A percentile compares a stretch with the other conserved stretches of the same genome.
These are phyloP conservation scores for Aquilaria malaccensis DNA, from an alignment of 345 rosid species.

Conservation along the genomic window DNA sequence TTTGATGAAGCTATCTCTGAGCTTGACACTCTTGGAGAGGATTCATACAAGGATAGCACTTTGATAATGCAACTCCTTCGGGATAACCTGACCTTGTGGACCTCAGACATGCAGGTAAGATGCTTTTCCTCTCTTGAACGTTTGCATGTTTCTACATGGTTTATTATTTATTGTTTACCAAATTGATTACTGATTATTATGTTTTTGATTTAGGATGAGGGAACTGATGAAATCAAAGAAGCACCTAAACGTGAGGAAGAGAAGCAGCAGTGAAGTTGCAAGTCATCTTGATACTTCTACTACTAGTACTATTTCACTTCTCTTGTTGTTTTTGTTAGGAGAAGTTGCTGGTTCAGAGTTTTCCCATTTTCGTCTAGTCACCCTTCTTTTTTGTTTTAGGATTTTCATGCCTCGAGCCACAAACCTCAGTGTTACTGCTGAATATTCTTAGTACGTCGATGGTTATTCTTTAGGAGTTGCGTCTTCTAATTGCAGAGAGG, in stretches of 20 bases:
- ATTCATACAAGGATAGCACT: slow-evolving; percentile 73
- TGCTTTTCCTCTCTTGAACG: background rate
- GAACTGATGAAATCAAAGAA: slow-evolving; percentile 41
- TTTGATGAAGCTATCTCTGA: slow-evolving; percentile 75
- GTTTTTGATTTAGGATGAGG: slow-evolving; percentile 27
- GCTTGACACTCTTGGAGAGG: slow-evolving; percentile 54
- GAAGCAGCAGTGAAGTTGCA: slow-evolving; percentile 27
- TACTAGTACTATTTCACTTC: slow-evolving; percentile 14
- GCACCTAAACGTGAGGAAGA: slow-evolving; percentile 34
- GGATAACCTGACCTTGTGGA: slow-evolving; percentile 55
- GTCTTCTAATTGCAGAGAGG: slow-evolving; percentile 13
- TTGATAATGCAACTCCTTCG: slow-evolving; percentile 54
- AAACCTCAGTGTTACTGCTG: slow-evolving; percentile 12
- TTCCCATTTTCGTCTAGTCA: slow-evolving; percentile 18
- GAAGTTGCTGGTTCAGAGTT: slow-evolving; percentile 29
- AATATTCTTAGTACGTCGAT: slow-evolving; percentile 11
- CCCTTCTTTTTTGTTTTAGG: slow-evolving; percentile 5
- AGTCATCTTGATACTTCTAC: background rate
- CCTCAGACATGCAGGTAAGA: slow-evolving; percentile 36
- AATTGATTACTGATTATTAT: slow-evolving; percentile 6
- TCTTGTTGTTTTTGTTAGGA: slow-evolving; percentile 27
- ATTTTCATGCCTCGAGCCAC: slow-evolving; percentile 9
- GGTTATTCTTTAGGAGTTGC: slow-evolving; percentile 9
- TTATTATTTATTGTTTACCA: background rate
- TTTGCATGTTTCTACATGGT: background rate